Evolutionary conservation across 2,329 filamentous ascomycete species (phyloP), one percentile per base, ranked within the genome.

Genomic region (Diplodia sapinea): DNA sequence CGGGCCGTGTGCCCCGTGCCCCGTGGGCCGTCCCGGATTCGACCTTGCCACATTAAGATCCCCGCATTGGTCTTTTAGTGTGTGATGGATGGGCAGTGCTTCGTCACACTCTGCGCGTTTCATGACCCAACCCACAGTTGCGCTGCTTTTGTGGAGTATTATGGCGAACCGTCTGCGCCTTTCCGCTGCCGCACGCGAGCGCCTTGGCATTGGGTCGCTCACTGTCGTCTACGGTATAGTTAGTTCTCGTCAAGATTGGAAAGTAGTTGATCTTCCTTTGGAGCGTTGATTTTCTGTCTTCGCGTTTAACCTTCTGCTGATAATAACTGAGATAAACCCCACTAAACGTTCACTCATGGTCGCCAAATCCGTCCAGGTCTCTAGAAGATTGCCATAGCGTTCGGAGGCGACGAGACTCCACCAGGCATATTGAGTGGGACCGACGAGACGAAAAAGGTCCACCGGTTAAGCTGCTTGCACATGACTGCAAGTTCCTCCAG

Each of bases 361-460:
- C 20, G 26, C 7, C 40, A 31, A 29, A 9, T 31, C 11, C 23
- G 20, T 2, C 17, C 20, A 8, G 6, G 13, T 9, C n/a, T 17
- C 43, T 75, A 79, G 63, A 78, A 78, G 38, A 79, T 78, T 0
- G 77, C 77, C 40, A 79, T 76, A 4, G 76, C 77, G 66, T 79
- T 79, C 1, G 77, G 77, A n/a, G 77, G 77, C 68, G 74, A 77
- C 11, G 77, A 77, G 17, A 79, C 76, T 36, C 77, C 77, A 20
- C 86, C 65, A 12, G 65, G 65, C 68, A 78, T 76, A 70, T 89
- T 89, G 68, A 88, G 74, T 0, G 88, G 87, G 38, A 82, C 81
- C 70, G 86, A 89, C 0, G 84, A 86, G 7, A 90, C 79, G 76
- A 91, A 83, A 72, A 90, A 90, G 3, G 81, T 86, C 73, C 84